These are phyloP conservation scores for Nannochloris sp. DNA, from an alignment of 139 green algal genomes.

Conservation along the genomic window DNA sequence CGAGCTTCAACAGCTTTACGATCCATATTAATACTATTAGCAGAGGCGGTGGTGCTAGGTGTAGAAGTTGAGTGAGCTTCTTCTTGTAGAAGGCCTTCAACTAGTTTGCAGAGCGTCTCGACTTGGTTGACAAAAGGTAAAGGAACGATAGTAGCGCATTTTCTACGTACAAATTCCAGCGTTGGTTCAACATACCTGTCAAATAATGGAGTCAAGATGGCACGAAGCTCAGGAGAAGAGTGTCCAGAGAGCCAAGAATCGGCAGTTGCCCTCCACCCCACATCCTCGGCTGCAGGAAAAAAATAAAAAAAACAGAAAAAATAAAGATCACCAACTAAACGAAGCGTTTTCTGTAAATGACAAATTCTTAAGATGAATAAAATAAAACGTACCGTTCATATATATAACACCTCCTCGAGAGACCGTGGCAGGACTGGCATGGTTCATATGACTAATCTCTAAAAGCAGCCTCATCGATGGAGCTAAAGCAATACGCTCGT, in stretches of 20 bases:
- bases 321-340: not conserved
- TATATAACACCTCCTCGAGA: constrained; percentile 88
- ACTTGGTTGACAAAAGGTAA: constrained; percentile 71
- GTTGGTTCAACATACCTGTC: constrained; percentile 72
- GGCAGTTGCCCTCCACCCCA: constrained; percentile 77
- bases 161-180: constrained; percentile 76
- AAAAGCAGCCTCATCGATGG: constrained; percentile 82
- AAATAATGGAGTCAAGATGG: constrained; percentile 78
- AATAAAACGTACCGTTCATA: constrained; percentile 51
- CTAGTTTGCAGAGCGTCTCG: constrained; percentile 59
- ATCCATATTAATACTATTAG: constrained; percentile 35
- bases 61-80: constrained; percentile 11
- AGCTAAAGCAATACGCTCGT: constrained; percentile 88
- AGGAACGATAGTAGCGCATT: constrained; percentile 77
- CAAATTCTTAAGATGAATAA: constrained; percentile 21
- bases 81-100: constrained; percentile 81
- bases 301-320: not conserved
- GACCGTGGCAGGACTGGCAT: constrained; percentile 88
- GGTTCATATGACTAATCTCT: constrained; percentile 71
- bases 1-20: constrained; percentile 82
- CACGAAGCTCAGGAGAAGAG: constrained; percentile 41
- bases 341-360: not conserved
- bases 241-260: constrained; percentile 22
- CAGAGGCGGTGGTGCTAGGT: not conserved
- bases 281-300: constrained; percentile 40